A percentile compares a stretch with the other conserved stretches of the same genome.
Evolutionary conservation across 2,329 filamentous ascomycete genomes (phyloP).

Genomic region (Amylocarpus encephaloides): DNA sequence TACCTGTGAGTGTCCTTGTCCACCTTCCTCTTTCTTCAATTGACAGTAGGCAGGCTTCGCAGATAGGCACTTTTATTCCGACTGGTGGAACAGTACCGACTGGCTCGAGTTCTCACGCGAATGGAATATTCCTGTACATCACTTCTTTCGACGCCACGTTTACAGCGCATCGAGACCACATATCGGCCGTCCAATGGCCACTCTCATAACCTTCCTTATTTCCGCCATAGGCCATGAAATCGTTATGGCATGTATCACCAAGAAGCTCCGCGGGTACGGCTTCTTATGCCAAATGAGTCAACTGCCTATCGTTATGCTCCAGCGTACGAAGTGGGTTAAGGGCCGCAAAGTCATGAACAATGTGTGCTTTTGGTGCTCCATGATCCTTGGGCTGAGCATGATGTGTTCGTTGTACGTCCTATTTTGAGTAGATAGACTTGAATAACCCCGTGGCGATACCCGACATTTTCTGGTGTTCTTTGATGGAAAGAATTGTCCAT

Average conservation of each 20-base stretch:
- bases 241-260: conserved; percentile 96
- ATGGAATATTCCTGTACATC: conserved; percentile 97
- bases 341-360: conserved; percentile 77
- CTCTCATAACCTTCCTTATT: conserved; percentile 85
- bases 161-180: conserved; percentile 75
- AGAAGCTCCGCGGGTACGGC: conserved; percentile 91
- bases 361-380: conserved; percentile 83
- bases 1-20: conserved; percentile 45
- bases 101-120: conserved; percentile 95
- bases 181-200: conserved; percentile 71
- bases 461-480: background rate
- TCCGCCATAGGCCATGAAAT: conserved; percentile 87
- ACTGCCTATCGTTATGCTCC: conserved; percentile 87
- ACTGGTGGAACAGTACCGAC: conserved; percentile 73
- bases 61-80: conserved; percentile 85
- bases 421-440: conserved; percentile 10
- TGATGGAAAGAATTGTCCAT: background rate
- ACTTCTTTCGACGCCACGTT: conserved; percentile 90
- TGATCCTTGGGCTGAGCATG: conserved; percentile 79
- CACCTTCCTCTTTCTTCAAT: background rate
- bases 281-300: conserved; percentile 96
- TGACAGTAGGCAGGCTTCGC: conserved; percentile 50
- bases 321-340: conserved; percentile 71
- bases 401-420: conserved; percentile 25
- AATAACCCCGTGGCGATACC: background rate